phyloP scores from a whole-genome alignment of 257 asterid species.

The Gentiana macrophylla region DNA sequence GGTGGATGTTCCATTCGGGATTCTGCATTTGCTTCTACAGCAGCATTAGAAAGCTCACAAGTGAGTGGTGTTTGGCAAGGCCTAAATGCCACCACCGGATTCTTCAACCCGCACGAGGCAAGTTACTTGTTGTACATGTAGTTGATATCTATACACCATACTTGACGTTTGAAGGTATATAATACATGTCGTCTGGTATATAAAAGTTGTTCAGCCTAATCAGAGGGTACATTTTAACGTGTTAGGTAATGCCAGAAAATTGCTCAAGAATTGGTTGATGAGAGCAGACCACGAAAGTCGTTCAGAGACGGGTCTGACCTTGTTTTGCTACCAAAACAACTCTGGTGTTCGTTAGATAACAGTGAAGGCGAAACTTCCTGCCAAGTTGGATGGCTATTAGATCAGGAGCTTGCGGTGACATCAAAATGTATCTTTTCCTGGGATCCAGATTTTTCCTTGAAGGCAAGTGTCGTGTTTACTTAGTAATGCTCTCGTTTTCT shows the following conservation, averaged over 20 bases:
- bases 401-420: conserved; percentile 49
- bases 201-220: neutral
- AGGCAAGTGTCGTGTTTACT: conserved; percentile 27
- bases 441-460: conserved; percentile 24
- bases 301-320: conserved; percentile 36
- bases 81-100: conserved; percentile 25
- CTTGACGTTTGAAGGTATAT: no score
- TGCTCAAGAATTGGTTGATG: conserved; percentile 34
- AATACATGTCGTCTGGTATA: no score
- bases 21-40: conserved; percentile 85
- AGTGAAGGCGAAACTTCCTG: conserved; percentile 30
- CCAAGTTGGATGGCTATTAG: conserved; percentile 81
- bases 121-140: neutral
- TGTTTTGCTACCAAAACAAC: conserved; percentile 62
- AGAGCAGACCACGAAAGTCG: conserved; percentile 11
- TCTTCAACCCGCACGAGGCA: conserved; percentile 24
- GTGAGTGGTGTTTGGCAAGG: conserved; percentile 61
- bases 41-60: conserved; percentile 31
- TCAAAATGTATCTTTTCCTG: conserved; percentile 58
- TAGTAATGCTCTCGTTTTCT: neutral
- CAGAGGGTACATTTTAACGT: neutral
- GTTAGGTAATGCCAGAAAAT: conserved; percentile 17
- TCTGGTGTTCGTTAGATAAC: conserved; percentile 54
- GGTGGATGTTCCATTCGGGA: conserved; percentile 88
- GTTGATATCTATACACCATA: no score